A percentile compares a stretch with the other conserved stretches of the same genome.
phyloP scores from a whole-genome alignment of 805 yeast genomes.

The Alloascoidea hylecoeti region DNA sequence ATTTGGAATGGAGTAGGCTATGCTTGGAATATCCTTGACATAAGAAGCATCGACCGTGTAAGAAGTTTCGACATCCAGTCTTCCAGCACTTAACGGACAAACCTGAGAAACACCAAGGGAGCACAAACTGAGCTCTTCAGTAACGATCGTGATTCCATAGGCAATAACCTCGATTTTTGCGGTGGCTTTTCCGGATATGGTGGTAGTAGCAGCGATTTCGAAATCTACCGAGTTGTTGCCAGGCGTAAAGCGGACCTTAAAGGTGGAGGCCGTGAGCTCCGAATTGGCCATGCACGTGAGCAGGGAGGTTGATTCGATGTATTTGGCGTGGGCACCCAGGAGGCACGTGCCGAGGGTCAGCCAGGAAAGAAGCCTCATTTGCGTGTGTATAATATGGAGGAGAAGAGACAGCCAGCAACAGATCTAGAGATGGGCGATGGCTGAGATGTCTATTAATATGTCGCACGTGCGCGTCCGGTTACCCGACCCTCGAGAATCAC shows the following conservation, averaged over 20 bases:
- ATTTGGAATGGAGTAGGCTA: slow-evolving; percentile 83
- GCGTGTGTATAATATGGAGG: no score
- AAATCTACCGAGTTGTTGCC: slow-evolving; percentile 54
- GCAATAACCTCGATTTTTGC: slow-evolving; percentile 73
- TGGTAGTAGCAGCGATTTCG: slow-evolving; percentile 55
- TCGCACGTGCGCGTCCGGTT: no score
- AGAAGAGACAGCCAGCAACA: no score
- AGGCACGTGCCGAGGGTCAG: no score
- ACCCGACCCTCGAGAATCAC: no score
- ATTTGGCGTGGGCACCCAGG: no score
- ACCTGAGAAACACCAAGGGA: slow-evolving; percentile 58
- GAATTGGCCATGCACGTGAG: slow-evolving; percentile 79
- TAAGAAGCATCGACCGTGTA: slow-evolving; percentile 34
- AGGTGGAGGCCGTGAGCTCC: slow-evolving; percentile 55
- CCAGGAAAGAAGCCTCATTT: no score
- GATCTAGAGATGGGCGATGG: no score
- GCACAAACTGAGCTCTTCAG: slow-evolving; percentile 49
- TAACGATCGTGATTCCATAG: slow-evolving; percentile 66
- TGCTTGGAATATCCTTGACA: slow-evolving; percentile 56
- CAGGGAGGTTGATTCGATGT: slow-evolving; percentile 45
- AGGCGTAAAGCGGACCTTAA: slow-evolving; percentile 67
- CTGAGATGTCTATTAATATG: no score
- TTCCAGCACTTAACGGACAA: slow-evolving; percentile 79
- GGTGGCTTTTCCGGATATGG: slow-evolving; percentile 45
- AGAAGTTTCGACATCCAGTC: slow-evolving; percentile 61